A percentile compares a stretch with the other conserved stretches of the same genome.
phyloP scores from a whole-genome alignment of 345 rosid genomes.

The Citrus maxima region DNA sequence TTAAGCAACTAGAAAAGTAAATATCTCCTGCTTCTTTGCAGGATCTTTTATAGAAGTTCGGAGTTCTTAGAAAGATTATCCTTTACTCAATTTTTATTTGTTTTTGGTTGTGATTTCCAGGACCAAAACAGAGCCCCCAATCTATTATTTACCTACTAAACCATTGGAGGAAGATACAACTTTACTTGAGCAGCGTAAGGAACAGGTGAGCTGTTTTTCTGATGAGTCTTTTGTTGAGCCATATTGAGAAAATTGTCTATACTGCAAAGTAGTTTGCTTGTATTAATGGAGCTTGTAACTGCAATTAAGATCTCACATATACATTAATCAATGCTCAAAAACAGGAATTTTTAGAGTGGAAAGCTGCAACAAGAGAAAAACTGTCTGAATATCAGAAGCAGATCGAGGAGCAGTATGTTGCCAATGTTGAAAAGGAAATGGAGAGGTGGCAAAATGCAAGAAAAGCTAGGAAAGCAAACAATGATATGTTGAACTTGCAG shows the following conservation, averaged over 20 bases:
- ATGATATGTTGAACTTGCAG: slow-evolving; percentile 60
- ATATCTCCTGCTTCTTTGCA: slow-evolving; percentile 27
- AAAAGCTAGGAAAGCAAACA: slow-evolving; percentile 58
- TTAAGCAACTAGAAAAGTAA: slow-evolving; percentile 36
- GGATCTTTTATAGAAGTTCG: slow-evolving; percentile 36
- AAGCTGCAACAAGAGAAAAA: slow-evolving; percentile 67
- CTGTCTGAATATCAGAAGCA: slow-evolving; percentile 79
- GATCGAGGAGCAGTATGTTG: slow-evolving; percentile 58
- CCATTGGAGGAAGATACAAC: slow-evolving; percentile 63
- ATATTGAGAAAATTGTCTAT: background rate
- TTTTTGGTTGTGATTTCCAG: slow-evolving; percentile 45
- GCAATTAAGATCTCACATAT: background rate
- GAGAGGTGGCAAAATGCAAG: slow-evolving; percentile 96
- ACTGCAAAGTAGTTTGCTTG: background rate
- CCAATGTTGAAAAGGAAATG: slow-evolving; percentile 82
- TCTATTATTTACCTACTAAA: slow-evolving; percentile 67
- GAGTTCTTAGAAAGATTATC: background rate
- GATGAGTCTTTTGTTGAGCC: background rate
- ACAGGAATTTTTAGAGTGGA: slow-evolving; percentile 83
- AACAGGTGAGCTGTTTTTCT: slow-evolving; percentile 46
- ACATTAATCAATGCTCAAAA: background rate
- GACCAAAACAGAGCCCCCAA: slow-evolving; percentile 86
- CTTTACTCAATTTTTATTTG: slow-evolving; percentile 21
- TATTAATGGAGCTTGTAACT: background rate
- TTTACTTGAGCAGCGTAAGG: slow-evolving; percentile 54